Base-by-base conservation (phyloP, 306 rosid genomes). In the Fagus sylvatica region DNA sequence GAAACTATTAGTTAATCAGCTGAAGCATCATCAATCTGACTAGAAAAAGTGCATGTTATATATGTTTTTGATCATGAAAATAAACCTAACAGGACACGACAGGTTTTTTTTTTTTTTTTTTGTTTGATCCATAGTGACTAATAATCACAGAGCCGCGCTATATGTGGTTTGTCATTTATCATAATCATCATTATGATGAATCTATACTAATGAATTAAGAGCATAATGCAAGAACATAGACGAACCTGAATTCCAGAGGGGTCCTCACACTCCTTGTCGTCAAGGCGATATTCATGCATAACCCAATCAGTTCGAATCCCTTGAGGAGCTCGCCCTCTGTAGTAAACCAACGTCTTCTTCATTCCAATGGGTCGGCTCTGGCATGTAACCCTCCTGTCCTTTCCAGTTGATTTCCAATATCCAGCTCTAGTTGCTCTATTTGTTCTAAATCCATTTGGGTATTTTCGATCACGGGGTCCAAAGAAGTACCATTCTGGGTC, bases 401-500 rank as follows among this genome's bases (percentile, higher is more conserved):
- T 95, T 0, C 99, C 99, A 0, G 99, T 95, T 1, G 98, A 93
- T 49, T 95, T 95, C 99, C 99, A 95, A 57, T 95, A 95, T 40
- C 99, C 99, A 3, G 99, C 99, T 79, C 91, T 81, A 1, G 99
- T 95, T 36, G 99, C 99, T 87, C 99, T 86, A 49, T 95, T 95
- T 19, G 99, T 95, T 84, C 99, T 88, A 80, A 88, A 95, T 15
- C 99, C 99, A 64, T 95, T 95, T 0, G 99, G 99, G 84, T 93
- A 95, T 76, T 95, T 95, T 65, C 99, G 76, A 51, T 95, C 99
- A 56, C 99, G 37, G 0, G 99, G 99, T 62, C 99, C 99, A 61
- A 95, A 95, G 84, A 95, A 95, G 81, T 95, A 95, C 99, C 99
- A 95, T 62, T 95, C 99, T 40, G 99, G 99, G 55, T 95, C 99